Evolutionary conservation across 768 basidiomycete genomes (phyloP).

Genomic region (Leccinum boreale): DNA sequence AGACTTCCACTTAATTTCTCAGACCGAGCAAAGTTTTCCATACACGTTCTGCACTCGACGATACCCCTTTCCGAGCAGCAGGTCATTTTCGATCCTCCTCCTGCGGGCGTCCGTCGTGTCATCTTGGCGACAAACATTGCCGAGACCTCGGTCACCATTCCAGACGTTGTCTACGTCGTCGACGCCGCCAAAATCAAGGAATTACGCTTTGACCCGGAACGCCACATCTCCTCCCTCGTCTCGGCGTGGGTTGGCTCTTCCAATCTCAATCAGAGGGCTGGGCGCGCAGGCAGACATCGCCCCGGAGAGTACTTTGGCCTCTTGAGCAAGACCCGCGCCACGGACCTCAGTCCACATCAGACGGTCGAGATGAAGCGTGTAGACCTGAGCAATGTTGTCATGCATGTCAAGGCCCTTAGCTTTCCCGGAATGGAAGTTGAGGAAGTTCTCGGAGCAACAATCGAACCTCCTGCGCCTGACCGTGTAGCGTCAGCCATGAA

Average conservation of each 20-base stretch:
- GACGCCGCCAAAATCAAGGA: conserved; percentile 89
- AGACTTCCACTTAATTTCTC: conserved; percentile 58
- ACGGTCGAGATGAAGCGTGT: conserved; percentile 94
- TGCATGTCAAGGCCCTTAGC: conserved; percentile 94
- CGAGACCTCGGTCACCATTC: conserved; percentile 93
- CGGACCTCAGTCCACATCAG: conserved; percentile 70
- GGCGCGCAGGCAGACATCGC: conserved; percentile 89
- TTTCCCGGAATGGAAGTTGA: conserved; percentile 84
- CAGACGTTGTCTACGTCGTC: conserved; percentile 91
- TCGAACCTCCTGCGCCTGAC: conserved; percentile 81
- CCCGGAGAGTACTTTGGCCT: conserved; percentile 90
- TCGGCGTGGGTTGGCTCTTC: conserved; percentile 90
- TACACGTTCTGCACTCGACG: conserved; percentile 87
- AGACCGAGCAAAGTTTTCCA: conserved; percentile 52
- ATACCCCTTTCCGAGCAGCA: conserved; percentile 89
- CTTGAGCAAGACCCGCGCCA: conserved; percentile 59
- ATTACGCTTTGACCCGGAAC: conserved; percentile 82
- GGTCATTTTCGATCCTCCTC: conserved; percentile 81
- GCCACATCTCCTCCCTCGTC: conserved; percentile 85
- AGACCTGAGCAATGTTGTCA: conserved; percentile 87
- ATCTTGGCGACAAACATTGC: conserved; percentile 95
- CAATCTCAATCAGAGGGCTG: conserved; percentile 88
- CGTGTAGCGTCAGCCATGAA: conserved; percentile 79
- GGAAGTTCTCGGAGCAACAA: conserved; percentile 78
- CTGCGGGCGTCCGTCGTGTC: conserved; percentile 73